These are phyloP conservation scores for Candida koratica DNA, from an alignment of 805 yeast species.

Conservation along the genomic window DNA sequence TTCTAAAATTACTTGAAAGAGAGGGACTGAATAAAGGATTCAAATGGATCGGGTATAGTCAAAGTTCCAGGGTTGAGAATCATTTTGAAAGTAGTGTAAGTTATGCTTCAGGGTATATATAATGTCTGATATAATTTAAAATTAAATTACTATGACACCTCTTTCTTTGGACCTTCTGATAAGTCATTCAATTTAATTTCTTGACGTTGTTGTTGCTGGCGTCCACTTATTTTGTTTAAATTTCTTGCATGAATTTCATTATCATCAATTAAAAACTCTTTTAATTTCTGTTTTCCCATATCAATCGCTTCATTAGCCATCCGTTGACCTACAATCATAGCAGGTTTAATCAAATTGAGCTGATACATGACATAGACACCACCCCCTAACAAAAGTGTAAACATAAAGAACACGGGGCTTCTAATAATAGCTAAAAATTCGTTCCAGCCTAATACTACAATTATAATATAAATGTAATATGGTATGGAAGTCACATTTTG, in stretches of 20 bases:
- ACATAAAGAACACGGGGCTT: constrained; percentile 76
- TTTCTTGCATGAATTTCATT: constrained; percentile 22
- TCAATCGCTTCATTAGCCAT: constrained; percentile 53
- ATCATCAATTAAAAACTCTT: constrained; percentile 56
- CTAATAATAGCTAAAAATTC: constrained; percentile 85
- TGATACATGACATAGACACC: constrained; percentile 64
- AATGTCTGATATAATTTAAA: background rate
- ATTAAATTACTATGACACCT: background rate
- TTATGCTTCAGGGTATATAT: constrained; percentile 74
- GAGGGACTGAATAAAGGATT: constrained; percentile 24
- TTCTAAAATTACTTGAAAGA: constrained; percentile 41
- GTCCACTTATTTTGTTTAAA: constrained; percentile 12
- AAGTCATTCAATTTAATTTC: constrained; percentile 15
- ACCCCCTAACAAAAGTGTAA: constrained; percentile 55
- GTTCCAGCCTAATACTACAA: constrained; percentile 88
- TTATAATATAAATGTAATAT: constrained; percentile 66
- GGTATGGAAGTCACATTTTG: constrained; percentile 80
- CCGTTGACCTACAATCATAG: constrained; percentile 53
- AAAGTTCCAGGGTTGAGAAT: constrained; percentile 54
- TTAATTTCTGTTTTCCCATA: constrained; percentile 57
- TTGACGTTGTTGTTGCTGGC: constrained; percentile 5
- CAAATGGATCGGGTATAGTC: constrained; percentile 76
- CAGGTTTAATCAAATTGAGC: constrained; percentile 74
- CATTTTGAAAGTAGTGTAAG: constrained; percentile 78
- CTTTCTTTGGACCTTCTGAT: too few species aligned